phyloP scores from a whole-genome alignment of 139 green algal genomes.

The Ostreobium quekettii region DNA sequence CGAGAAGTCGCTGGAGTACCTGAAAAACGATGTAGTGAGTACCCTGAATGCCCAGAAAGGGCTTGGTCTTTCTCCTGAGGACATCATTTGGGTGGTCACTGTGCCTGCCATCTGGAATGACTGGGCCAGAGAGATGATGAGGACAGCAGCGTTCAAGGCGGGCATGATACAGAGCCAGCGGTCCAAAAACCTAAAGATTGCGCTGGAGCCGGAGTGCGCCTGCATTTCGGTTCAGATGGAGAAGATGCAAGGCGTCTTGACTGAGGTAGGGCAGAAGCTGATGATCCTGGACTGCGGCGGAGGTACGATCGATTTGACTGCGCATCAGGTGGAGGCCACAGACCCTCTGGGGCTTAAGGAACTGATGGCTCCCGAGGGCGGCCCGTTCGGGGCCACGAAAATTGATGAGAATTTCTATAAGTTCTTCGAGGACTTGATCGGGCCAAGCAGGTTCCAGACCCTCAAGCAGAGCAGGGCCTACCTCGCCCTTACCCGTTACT shows the following conservation, averaged over 20 bases:
- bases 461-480: neutral
- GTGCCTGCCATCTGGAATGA: neutral
- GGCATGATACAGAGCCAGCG: neutral
- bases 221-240: neutral
- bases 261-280: neutral
- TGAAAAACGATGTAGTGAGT: neutral
- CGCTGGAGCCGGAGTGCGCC: neutral
- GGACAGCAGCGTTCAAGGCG: constrained; percentile 1
- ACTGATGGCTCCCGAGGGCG: neutral
- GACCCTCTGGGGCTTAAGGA: neutral
- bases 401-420: neutral
- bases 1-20: neutral
- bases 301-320: neutral
- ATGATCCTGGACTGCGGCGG: neutral
- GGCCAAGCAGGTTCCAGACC: neutral
- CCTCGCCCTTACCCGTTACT: neutral
- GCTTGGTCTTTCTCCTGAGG: neutral
- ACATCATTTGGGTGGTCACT: neutral
- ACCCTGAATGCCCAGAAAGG: neutral
- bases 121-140: neutral
- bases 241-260: neutral
- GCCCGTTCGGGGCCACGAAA: neutral
- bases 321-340: neutral
- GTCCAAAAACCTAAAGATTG: neutral
- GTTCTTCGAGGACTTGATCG: neutral